phyloP scores from a whole-genome alignment of 139 green algal species.

The Asterochloris erici region DNA sequence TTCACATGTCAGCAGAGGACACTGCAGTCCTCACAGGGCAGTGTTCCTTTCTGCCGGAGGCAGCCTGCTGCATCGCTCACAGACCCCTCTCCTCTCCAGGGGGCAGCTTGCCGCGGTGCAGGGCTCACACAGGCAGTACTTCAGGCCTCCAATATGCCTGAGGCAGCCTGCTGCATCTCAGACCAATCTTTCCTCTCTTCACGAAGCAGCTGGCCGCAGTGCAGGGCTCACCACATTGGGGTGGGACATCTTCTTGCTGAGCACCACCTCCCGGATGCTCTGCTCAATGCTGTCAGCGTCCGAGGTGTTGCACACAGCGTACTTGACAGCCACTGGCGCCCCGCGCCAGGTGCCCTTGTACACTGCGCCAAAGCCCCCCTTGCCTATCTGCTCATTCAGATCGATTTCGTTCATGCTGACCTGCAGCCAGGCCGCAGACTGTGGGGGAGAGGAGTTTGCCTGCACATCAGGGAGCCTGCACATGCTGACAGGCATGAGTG shows the following conservation, averaged over 20 bases:
- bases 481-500: too few relatives aligned
- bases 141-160: background rate
- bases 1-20: background rate
- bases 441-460: too few relatives aligned
- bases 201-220: background rate
- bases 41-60: background rate
- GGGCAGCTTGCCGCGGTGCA: background rate
- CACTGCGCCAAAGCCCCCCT: slow-evolving; percentile 31
- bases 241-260: slow-evolving; percentile 43
- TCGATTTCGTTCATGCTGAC: slow-evolving; percentile 50
- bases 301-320: slow-evolving; percentile 29
- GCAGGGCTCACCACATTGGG: slow-evolving; percentile 32
- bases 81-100: too few relatives aligned
- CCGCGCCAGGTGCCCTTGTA: slow-evolving; percentile 38
- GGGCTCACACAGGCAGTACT: background rate
- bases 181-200: too few relatives aligned
- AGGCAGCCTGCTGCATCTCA: too few relatives aligned
- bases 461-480: too few relatives aligned
- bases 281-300: slow-evolving; percentile 28
- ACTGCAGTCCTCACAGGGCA: background rate
- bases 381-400: slow-evolving; percentile 37
- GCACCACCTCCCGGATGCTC: slow-evolving; percentile 40
- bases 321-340: slow-evolving; percentile 47
- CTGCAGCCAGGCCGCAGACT: background rate
- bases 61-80: too few relatives aligned